Evolutionary conservation across 2,329 filamentous ascomycete species (phyloP).

Genomic region (Raffaelea albimanens): DNA sequence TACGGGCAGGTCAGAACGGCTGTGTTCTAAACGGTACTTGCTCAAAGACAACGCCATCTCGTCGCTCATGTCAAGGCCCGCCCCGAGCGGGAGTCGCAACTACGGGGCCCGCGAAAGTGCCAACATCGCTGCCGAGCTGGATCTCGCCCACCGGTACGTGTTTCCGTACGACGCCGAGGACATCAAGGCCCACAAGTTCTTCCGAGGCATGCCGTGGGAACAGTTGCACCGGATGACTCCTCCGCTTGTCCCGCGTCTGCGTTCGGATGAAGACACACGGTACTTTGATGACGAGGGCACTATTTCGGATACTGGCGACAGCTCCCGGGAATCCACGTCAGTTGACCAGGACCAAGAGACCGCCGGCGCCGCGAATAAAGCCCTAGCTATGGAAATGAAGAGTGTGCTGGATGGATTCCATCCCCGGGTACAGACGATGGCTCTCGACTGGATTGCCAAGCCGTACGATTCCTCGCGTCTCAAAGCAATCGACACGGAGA

Average conservation of each 20-base stretch:
- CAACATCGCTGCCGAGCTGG: slow-evolving; percentile 12
- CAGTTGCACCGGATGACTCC: slow-evolving; percentile 60
- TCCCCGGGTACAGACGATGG: slow-evolving; percentile 30
- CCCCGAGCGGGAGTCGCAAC: background rate
- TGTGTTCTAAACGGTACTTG: slow-evolving; percentile 69
- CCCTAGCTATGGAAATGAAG: slow-evolving; percentile 19
- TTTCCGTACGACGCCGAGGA: slow-evolving; percentile 78
- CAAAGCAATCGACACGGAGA: slow-evolving; percentile 38
- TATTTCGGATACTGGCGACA: slow-evolving; percentile 43
- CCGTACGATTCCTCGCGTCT: slow-evolving; percentile 40
- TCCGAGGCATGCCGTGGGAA: slow-evolving; percentile 70
- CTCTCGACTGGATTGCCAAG: slow-evolving; percentile 33
- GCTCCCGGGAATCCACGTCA: background rate
- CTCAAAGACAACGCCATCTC: slow-evolving; percentile 44
- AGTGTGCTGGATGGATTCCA: slow-evolving; percentile 28
- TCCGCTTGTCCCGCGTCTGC: slow-evolving; percentile 71
- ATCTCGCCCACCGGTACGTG: slow-evolving; percentile 49
- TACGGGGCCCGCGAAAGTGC: background rate
- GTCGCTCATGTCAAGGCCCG: slow-evolving; percentile 1
- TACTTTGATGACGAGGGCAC: slow-evolving; percentile 81
- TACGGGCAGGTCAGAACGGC: slow-evolving; percentile 61
- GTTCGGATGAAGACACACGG: slow-evolving; percentile 61
- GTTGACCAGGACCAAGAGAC: background rate
- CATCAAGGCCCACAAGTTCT: slow-evolving; percentile 84
- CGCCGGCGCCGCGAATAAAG: background rate